Base-by-base conservation (phyloP, 345 rosid species). In the Geranium brycei region DNA sequence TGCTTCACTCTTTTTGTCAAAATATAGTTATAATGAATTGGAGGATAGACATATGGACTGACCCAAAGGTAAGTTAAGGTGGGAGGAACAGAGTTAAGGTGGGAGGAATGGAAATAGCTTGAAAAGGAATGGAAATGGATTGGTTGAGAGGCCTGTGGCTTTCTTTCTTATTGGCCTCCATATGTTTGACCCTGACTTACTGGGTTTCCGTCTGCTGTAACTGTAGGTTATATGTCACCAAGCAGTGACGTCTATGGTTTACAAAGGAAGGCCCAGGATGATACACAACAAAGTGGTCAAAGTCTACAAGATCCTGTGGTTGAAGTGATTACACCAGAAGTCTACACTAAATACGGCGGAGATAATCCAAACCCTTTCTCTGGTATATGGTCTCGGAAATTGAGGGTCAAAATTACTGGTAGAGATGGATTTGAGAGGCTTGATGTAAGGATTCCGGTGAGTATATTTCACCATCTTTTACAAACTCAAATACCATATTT, bases 311-410 rank as follows among this genome's bases (percentile, higher is more conserved):
- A 81, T 62, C 84, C 82, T 17, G 62, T 83, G 69, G 85, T 89
- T 51, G 98, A 92, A 87, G 98, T 92, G 64, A 80, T 89, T 28
- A 83, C 82, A 72, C 98, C 96, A 69, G 85, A 86, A 51, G 83
- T 77, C 31, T 82, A 78, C 75, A 77, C 59, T 76, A 69, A 76
- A 61, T 79, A 71, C 78, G 83, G 79, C 69, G 77, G 81, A 75
- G 90, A 76, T 75, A 72, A 80, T 64, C 77, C 95, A 53, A 82
- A 60, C 64, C 81, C 91, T 12, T 91, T 91, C 72, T 76, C 91
- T 35, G 74, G 85, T 31, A 83, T 87, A 70, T 92, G 96, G 96
- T 83, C 93, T 62, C 85, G 96, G 67, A 78, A 82, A 53, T 58
- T 92, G 78, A 86, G 96, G 75, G 70, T 92, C 66, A 92, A 79